Conservation (phyloP, 352 stramenopile genomes). For the Phytophthora uliginosa region DNA sequence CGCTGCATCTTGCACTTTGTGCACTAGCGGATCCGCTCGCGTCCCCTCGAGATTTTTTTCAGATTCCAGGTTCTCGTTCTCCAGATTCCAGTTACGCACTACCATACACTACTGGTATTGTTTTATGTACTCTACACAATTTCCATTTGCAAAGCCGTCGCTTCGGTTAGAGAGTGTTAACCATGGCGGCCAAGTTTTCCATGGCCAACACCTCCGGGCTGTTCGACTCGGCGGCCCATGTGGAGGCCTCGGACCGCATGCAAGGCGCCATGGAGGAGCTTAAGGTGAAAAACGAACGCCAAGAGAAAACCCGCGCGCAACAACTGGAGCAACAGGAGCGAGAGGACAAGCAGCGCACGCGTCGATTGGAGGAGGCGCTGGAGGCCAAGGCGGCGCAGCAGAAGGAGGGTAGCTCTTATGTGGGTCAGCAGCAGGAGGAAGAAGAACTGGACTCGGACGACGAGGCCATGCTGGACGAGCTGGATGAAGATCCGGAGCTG, state of each 20-base stretch:
- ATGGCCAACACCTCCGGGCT: constrained; percentile 82
- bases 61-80: background rate
- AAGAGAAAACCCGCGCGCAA: constrained; percentile 39
- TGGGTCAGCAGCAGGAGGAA: constrained; percentile 22
- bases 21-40: background rate
- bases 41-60: constrained; percentile 4
- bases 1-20: constrained; percentile 12
- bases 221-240: constrained; percentile 75
- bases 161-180: constrained; percentile 5
- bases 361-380: constrained; percentile 37
- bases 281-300: constrained; percentile 65
- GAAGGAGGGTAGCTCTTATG: constrained; percentile 38
- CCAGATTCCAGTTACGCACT: background rate
- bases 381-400: constrained; percentile 37
- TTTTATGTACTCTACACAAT: background rate
- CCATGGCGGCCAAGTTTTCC: constrained; percentile 84
- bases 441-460: constrained; percentile 56
- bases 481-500: constrained; percentile 87
- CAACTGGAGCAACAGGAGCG: constrained; percentile 38
- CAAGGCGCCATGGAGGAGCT: constrained; percentile 79
- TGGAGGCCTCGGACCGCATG: constrained; percentile 81
- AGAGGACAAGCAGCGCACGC: constrained; percentile 32
- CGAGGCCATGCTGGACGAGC: constrained; percentile 67
- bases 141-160: constrained; percentile 2
- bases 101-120: too few species aligned